phyloP scores from a whole-genome alignment of 306 rosid genomes.

The Lathyrus sativus region DNA sequence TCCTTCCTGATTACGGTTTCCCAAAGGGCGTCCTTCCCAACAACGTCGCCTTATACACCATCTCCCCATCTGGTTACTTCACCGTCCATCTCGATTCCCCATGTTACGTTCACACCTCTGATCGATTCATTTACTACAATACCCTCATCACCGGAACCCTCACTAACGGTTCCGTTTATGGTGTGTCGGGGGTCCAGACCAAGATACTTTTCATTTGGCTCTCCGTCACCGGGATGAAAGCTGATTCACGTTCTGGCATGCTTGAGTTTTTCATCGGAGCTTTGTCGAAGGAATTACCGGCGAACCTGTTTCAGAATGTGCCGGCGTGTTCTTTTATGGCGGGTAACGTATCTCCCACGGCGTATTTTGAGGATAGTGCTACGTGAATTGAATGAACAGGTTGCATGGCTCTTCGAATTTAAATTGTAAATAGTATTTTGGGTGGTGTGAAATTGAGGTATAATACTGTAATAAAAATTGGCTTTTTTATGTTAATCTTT shows the following conservation, averaged over 20 bases:
- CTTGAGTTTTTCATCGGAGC: constrained; percentile 61
- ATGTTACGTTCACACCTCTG: constrained; percentile 59
- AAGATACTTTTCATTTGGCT: constrained; percentile 66
- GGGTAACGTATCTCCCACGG: not conserved
- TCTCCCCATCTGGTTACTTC: constrained; percentile 58
- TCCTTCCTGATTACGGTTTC: constrained; percentile 65
- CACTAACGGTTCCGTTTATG: constrained; percentile 48
- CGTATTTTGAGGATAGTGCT: constrained; percentile 21
- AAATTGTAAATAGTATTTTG: constrained; percentile 36
- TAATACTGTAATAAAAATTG: too few relatives aligned
- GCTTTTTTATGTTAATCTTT: too few relatives aligned
- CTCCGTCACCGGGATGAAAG: constrained; percentile 55
- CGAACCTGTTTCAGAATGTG: constrained; percentile 44
- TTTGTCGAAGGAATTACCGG: constrained; percentile 60
- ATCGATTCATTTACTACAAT: constrained; percentile 53
- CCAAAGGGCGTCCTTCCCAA: constrained; percentile 76
- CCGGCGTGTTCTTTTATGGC: constrained; percentile 48
- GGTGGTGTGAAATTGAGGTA: not conserved
- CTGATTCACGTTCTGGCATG: constrained; percentile 38
- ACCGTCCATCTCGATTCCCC: constrained; percentile 50
- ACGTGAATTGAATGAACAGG: not conserved
- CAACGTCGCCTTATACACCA: constrained; percentile 60
- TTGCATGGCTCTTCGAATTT: not conserved
- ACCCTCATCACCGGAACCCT: constrained; percentile 54
- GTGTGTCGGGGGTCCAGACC: constrained; percentile 68